Percentiles rank a stretch among this genome's conserved stretches.
Evolutionary conservation across 2,329 filamentous ascomycete genomes (phyloP).

Genomic region (Aurifilum marmelostoma): DNA sequence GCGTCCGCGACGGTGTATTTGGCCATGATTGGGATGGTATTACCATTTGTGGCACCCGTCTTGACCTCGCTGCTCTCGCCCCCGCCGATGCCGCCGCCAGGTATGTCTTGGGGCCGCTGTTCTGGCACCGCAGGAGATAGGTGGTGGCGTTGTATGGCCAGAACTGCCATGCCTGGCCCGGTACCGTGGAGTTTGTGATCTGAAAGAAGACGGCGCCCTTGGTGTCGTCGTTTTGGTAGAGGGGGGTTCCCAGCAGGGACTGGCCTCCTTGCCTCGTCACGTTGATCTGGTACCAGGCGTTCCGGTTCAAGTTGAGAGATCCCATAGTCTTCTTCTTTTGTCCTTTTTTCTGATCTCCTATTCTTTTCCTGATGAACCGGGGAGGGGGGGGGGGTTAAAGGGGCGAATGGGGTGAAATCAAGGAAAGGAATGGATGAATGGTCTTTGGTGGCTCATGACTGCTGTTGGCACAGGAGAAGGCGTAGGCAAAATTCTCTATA

Average conservation of each 20-base stretch:
- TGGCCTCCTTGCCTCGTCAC: constrained; percentile 11
- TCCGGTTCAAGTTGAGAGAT: constrained; percentile 17
- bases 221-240: neutral
- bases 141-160: constrained; percentile 16
- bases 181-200: neutral
- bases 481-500: neutral
- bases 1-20: constrained; percentile 10
- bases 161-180: constrained; percentile 19
- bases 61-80: neutral
- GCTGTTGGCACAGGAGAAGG: neutral
- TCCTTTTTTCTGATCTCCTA: neutral
- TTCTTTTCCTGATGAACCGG: neutral
- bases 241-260: neutral
- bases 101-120: constrained; percentile 12
- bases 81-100: neutral
- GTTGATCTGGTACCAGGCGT: constrained; percentile 23
- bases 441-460: neutral
- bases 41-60: neutral
- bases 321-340: neutral
- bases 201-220: constrained; percentile 13
- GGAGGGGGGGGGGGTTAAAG: no score
- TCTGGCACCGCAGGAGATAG: constrained; percentile 16
- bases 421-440: neutral
- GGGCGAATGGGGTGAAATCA: neutral
- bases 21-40: neutral